Base-by-base conservation (phyloP, 1,139 yeast genomes). In the Yamadazyma sp. region DNA sequence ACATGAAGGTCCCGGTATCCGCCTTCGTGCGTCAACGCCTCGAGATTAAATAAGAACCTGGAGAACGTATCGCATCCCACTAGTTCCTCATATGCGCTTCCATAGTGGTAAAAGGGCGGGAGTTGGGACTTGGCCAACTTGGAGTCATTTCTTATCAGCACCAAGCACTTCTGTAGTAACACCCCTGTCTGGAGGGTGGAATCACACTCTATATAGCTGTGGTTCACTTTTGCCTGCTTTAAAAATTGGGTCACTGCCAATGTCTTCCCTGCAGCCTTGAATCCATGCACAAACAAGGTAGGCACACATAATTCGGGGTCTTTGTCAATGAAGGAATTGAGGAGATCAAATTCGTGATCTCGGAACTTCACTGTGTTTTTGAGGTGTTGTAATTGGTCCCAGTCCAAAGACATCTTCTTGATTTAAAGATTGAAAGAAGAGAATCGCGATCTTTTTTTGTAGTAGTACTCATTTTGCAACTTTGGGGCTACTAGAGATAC, bases 41-140 rank as follows among this genome's bases (percentile, higher is more conserved):
- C 69, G 18, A 80, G 46, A 2, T 70, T 64, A 10, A 66, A 56
- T 17, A 66, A 53, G 45, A 80, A 80, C 9, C 66, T 65, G 24
- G 76, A 63, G 46, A 79, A 70, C 36, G 69, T 73, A 41, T 77
- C 83, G 17, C 78, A 68, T 4, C 53, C 42, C 12, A 46, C 45
- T 5, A 53, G 41, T 31, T 43, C 55, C 4, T 54, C 42, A 11
- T 47, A 43, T 2, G 26, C 16, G 6, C 38, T 34, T 3, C 61
- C 59, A 31, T 48, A 48, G 18, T 53, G 46, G 29, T 51, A 54
- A 31, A 47, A 56, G 24, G 22, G 12, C 5, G 31, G 31, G 3
- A 28, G 12, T 9, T 30, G n/a, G 15, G 35, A 37, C 17, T 50
- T 36, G 24, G 51, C 50, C 10, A 51, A 45, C 1, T 63, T 65